Evolutionary conservation across 345 rosid species (phyloP).

Genomic region (Zanthoxylum bungeanum): DNA sequence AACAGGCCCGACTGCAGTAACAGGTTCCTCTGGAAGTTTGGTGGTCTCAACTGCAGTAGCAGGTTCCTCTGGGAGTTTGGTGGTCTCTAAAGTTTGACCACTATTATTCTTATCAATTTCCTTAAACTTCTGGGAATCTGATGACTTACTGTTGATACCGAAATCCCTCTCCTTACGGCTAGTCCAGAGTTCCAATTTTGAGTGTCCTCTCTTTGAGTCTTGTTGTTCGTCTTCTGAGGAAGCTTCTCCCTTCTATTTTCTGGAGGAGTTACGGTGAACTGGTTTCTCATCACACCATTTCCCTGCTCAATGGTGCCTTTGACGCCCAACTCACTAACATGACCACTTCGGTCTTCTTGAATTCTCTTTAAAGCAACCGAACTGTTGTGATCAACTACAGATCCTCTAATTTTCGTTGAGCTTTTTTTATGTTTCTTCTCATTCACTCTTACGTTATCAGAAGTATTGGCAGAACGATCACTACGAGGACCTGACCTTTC

Average conservation of each 20-base stretch:
- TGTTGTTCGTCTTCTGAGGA: conserved; percentile 78
- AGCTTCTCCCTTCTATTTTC: conserved; percentile 55
- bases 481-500: conserved; percentile 56
- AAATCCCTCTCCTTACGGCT: conserved; percentile 90
- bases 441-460: conserved; percentile 57
- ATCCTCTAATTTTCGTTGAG: conserved; percentile 61
- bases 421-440: conserved; percentile 71
- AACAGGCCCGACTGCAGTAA: too few species aligned
- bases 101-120: conserved; percentile 46
- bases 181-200: conserved; percentile 91
- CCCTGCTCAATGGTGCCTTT: conserved; percentile 44
- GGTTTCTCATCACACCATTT: conserved; percentile 35
- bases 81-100: conserved; percentile 37
- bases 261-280: conserved; percentile 43
- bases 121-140: conserved; percentile 61
- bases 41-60: conserved; percentile 34
- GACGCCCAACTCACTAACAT: conserved; percentile 53
- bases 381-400: conserved; percentile 49
- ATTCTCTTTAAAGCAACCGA: conserved; percentile 47
- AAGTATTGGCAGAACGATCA: conserved; percentile 47
- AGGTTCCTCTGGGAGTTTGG: conserved; percentile 30
- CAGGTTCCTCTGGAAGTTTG: too few species aligned
- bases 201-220: conserved; percentile 81
- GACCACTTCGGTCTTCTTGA: conserved; percentile 69
- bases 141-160: conserved; percentile 46